These are phyloP conservation scores for Pseudogymnoascus sp. DNA, from an alignment of 2,329 filamentous ascomycete species.

Conservation along the genomic window DNA sequence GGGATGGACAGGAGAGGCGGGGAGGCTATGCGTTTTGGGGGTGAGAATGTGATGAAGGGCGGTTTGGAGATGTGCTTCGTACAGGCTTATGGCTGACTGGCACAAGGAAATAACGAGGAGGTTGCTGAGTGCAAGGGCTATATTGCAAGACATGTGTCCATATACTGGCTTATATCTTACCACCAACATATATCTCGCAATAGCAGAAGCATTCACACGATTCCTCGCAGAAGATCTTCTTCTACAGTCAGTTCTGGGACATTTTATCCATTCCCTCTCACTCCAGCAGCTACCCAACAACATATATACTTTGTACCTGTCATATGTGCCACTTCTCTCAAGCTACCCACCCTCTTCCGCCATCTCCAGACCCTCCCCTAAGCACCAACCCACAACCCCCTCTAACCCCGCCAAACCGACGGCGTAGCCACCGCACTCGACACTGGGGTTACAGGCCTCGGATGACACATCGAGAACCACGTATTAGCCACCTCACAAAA, in stretches of 20 bases:
- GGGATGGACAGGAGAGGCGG: conserved; percentile 40
- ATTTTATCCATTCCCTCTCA: background rate
- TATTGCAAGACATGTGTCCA: background rate
- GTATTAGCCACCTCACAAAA: background rate
- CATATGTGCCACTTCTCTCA: background rate
- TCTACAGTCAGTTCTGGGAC: background rate
- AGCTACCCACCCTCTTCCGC: background rate
- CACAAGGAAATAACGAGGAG: background rate
- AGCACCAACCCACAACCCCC: background rate
- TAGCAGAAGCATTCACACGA: background rate
- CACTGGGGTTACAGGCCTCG: background rate
- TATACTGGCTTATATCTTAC: background rate
- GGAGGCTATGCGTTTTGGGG: conserved; percentile 36
- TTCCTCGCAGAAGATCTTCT: background rate
- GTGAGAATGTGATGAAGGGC: conserved; percentile 32
- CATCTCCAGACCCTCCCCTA: background rate
- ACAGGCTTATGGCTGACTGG: background rate
- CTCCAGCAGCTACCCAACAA: background rate
- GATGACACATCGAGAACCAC: background rate
- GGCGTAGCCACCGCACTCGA: background rate
- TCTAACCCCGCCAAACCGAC: background rate
- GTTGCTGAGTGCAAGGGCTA: background rate
- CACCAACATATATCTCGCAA: background rate
- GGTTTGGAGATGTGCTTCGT: background rate
- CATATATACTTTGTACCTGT: background rate